Percentiles rank a stretch among this genome's conserved stretches.
phyloP scores from a whole-genome alignment of 1,284 basidiomycete genomes.

The Ceratobasidium sp. region DNA sequence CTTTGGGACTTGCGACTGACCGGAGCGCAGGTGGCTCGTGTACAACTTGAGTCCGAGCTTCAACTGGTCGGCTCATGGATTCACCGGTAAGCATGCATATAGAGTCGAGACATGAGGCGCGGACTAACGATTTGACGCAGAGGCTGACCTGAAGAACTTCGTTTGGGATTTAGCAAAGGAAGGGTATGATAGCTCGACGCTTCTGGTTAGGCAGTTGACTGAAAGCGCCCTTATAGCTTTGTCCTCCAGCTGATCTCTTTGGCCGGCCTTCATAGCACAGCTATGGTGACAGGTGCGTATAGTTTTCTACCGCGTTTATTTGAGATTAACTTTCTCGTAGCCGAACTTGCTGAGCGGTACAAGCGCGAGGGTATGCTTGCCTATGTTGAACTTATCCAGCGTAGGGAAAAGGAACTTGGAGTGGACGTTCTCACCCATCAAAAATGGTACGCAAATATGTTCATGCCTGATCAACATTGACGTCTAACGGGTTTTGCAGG shows the following conservation, averaged over 20 bases:
- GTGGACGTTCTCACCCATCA: slow-evolving; percentile 93
- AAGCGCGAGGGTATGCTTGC: slow-evolving; percentile 87
- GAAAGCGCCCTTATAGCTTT: slow-evolving; percentile 57
- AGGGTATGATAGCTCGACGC: slow-evolving; percentile 59
- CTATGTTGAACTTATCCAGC: slow-evolving; percentile 83
- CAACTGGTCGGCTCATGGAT: slow-evolving; percentile 89
- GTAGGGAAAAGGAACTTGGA: slow-evolving; percentile 88
- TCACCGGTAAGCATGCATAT: slow-evolving; percentile 61
- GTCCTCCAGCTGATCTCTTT: slow-evolving; percentile 86
- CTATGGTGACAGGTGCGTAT: slow-evolving; percentile 72
- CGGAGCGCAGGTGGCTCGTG: slow-evolving; percentile 68
- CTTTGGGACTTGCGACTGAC: not conserved
- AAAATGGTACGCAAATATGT: slow-evolving; percentile 67
- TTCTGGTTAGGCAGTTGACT: not conserved
- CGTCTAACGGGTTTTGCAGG: slow-evolving; percentile 52
- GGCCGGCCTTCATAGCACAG: slow-evolving; percentile 86
- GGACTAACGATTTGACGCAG: slow-evolving; percentile 38
- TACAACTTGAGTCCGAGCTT: slow-evolving; percentile 95
- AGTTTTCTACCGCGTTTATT: slow-evolving; percentile 40
- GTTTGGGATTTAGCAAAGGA: slow-evolving; percentile 92
- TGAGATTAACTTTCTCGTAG: slow-evolving; percentile 50
- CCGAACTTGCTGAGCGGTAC: slow-evolving; percentile 76
- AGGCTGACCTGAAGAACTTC: slow-evolving; percentile 81
- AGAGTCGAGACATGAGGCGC: not conserved
- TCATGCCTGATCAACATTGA: not conserved